Evolutionary conservation across 306 rosid species (phyloP).

Genomic region (Medicago lupulina): DNA sequence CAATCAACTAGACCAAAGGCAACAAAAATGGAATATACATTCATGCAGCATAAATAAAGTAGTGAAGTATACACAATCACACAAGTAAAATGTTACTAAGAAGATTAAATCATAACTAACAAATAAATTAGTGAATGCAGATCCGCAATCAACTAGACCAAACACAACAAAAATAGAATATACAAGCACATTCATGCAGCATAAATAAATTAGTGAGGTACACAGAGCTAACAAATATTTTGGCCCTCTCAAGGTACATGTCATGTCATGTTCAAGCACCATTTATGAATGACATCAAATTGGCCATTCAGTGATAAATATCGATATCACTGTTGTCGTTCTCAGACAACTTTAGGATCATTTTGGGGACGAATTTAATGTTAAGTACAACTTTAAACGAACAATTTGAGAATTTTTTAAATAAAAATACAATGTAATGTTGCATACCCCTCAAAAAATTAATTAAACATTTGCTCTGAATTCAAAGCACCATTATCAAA

Average conservation of each 20-base stretch:
- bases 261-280: conserved; percentile 2
- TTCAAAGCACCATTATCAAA: conserved; percentile 6
- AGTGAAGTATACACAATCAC: not conserved
- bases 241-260: not conserved
- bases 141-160: too few relatives aligned
- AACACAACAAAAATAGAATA: too few relatives aligned
- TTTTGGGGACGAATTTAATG: conserved; percentile 1
- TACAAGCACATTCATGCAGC: too few relatives aligned
- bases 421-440: not conserved
- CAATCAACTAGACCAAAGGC: conserved; percentile 30
- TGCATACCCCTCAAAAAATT: not conserved
- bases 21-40: conserved; percentile 33
- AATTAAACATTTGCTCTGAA: conserved; percentile 14
- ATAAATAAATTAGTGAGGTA: too few relatives aligned
- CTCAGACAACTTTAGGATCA: conserved; percentile 17
- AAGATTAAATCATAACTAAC: not conserved
- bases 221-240: conserved; percentile 1
- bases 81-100: conserved; percentile 5
- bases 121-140: not conserved
- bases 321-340: not conserved
- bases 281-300: conserved; percentile 17
- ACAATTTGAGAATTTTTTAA: not conserved
- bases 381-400: not conserved
- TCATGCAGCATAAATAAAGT: conserved; percentile 35
- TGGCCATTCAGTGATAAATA: conserved; percentile 30